A percentile compares a stretch with the other conserved stretches of the same genome.
These are phyloP conservation scores for Ormosia emarginata DNA, from an alignment of 306 rosid genomes.

Conservation along the genomic window DNA sequence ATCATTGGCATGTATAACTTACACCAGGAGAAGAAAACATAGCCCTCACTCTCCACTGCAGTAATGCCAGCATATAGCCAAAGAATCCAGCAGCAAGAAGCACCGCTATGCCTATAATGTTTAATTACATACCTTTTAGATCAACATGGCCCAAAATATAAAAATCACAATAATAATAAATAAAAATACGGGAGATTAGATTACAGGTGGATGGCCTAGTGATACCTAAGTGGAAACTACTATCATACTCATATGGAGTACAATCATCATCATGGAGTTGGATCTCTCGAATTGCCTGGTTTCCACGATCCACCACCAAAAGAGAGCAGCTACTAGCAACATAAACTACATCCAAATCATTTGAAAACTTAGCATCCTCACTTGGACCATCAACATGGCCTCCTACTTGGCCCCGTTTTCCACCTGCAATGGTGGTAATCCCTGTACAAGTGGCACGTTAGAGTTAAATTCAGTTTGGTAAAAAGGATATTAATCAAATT, in stretches of 20 bases:
- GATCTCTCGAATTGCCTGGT: slow-evolving; percentile 91
- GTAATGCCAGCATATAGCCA: slow-evolving; percentile 87
- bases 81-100: slow-evolving; percentile 70
- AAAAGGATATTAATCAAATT: neutral
- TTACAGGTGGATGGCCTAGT: neutral
- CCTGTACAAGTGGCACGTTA: slow-evolving; percentile 44
- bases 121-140: neutral
- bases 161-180: neutral
- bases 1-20: slow-evolving; percentile 16
- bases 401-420: slow-evolving; percentile 73
- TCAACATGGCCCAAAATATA: slow-evolving; percentile 3
- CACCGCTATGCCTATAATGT: slow-evolving; percentile 63
- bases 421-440: slow-evolving; percentile 97
- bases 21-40: slow-evolving; percentile 75
- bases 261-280: slow-evolving; percentile 85
- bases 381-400: slow-evolving; percentile 97
- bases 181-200: neutral
- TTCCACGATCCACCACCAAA: slow-evolving; percentile 89
- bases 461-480: neutral
- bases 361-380: slow-evolving; percentile 94
- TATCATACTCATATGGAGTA: slow-evolving; percentile 37
- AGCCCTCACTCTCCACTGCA: slow-evolving; percentile 65
- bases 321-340: slow-evolving; percentile 81
- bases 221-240: slow-evolving; percentile 71
- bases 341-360: slow-evolving; percentile 82